Percentiles rank a stretch among this genome's conserved stretches.
phyloP scores from a whole-genome alignment of 805 yeast species.

The Yamadazyma olivae region DNA sequence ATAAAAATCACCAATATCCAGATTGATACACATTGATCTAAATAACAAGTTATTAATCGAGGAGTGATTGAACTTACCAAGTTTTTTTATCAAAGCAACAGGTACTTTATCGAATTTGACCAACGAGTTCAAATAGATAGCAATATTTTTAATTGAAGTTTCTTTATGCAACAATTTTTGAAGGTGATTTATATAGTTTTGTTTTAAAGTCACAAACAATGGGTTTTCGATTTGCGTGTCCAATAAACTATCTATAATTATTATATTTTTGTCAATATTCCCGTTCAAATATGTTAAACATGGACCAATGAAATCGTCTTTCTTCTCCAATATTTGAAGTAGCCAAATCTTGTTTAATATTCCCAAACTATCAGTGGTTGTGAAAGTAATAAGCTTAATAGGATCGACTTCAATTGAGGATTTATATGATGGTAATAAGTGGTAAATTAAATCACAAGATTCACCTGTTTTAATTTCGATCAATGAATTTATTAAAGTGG shows the following conservation, averaged over 20 bases:
- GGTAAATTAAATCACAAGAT: conserved; percentile 3
- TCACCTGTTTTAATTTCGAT: conserved; percentile 34
- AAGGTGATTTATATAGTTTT: not conserved
- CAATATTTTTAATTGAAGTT: not conserved
- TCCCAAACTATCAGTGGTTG: not conserved
- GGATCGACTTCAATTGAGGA: conserved; percentile 45
- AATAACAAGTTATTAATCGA: conserved; percentile 1
- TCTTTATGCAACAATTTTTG: not conserved
- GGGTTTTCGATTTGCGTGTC: not conserved
- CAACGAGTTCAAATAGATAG: not conserved
- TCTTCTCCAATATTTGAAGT: not conserved
- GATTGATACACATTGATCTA: not conserved
- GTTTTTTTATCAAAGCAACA: not conserved
- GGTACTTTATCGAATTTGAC: not conserved
- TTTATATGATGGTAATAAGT: conserved; percentile 51
- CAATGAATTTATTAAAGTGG: conserved; percentile 10
- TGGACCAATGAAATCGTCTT: not conserved
- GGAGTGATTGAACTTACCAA: conserved; percentile 1
- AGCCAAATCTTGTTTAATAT: conserved; percentile 5
- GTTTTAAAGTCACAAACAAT: not conserved
- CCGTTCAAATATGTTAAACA: not conserved
- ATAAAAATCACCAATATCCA: not conserved
- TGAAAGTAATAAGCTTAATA: not conserved
- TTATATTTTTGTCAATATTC: not conserved
- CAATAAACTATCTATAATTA: not conserved